Evolutionary conservation across 768 basidiomycete genomes (phyloP), one percentile per base, ranked within the genome.

Genomic region (Pleurotus cornucopiae): DNA sequence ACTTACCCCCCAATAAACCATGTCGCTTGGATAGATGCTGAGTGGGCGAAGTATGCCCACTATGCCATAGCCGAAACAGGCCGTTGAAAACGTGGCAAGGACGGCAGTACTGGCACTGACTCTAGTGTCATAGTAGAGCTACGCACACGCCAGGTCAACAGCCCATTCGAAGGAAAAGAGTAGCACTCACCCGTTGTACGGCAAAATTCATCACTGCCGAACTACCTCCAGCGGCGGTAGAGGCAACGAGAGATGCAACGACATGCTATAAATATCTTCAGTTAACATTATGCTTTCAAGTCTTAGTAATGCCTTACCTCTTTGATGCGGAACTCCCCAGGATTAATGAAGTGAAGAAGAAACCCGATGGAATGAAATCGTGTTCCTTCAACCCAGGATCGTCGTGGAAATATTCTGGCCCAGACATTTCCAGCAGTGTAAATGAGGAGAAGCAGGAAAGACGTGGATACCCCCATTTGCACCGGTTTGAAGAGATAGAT

Each of bases 11-110:
- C 82, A 83, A 59, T 83, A 84, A n/a, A 85, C 81, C 81, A 82
- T 81, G 62, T 82, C 82, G n/a, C 78, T 76, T 0, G 82, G 82
- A 63, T 83, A 82, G 5, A 84, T 80, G 0, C 78, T 81, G 21
- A 85, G 68, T 2, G 82, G 82, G 3, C 83, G 77, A 4, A 84
- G 68, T 4, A 86, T 60, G 2, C 85, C 84, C 2, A 82, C 81
- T 5, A 86, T 65, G 2, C 83, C 83, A 59, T 84, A 85, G 76
- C 82, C 82, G 64, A 85, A 84, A 62, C 81, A 81, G 4, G 80
- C 80, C 0, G 83, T 83, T 2, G 82, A 85, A 66, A 85, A 85
- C 0, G 82, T 84, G 0, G 82, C 80, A 11, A 86, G 75, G 26
- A 85, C 69, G 5, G 82, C 83, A 2, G 82, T 83, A 0, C 76